Base-by-base conservation (phyloP, 208 protist genomes). In the Leishmania lainsoni region DNA sequence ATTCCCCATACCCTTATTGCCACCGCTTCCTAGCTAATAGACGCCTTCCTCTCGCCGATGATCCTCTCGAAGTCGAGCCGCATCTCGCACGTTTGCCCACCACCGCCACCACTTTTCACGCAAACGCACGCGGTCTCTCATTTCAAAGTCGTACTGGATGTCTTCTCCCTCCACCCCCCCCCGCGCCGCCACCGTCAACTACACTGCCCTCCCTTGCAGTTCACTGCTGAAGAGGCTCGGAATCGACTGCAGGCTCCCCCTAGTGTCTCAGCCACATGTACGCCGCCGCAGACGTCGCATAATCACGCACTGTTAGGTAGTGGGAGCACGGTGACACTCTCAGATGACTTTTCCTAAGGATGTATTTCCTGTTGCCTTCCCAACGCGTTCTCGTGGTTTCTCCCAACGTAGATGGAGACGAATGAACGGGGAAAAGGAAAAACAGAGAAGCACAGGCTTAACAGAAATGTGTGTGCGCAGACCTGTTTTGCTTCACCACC, bases 21-120 rank as follows among this genome's bases (percentile, higher is more conserved):
- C 72, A 6, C 72, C 32, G 63, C 70, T 20, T 76, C 42, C 73
- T 20, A 49, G 51, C 72, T 58, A 20, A 76, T 63, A 22, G 12
- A n/a, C 39, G 8, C 51, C 29, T 14, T 20, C 17, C 75, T 49
- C 58, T 59, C 51, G 0, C 22, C 14, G 10, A 61, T 26, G 52
- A 8, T 22, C 51, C 49, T 63, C 52, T 61, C n/a, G 3, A 63
- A 63, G 0, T 32, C 26, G 58, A 32, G 58, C 12, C 58, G 58
- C 58, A 63, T 29, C 3, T 72, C 9, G 8, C 42, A 45, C 32
- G 8, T 72, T 72, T 72, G 45, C 20, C 26, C 59, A 0, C 59
- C 32, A 72, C 68, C 32, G 42, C 4, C 68, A n/a, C 68, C 42
- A 72, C 68, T 12, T 26, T 29, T 14, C 58, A 29, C 58, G 58